Evolutionary conservation across 495 filamentous ascomycete genomes (phyloP), one percentile per base, ranked within the genome.

Genomic region (Haplographium delicatum): DNA sequence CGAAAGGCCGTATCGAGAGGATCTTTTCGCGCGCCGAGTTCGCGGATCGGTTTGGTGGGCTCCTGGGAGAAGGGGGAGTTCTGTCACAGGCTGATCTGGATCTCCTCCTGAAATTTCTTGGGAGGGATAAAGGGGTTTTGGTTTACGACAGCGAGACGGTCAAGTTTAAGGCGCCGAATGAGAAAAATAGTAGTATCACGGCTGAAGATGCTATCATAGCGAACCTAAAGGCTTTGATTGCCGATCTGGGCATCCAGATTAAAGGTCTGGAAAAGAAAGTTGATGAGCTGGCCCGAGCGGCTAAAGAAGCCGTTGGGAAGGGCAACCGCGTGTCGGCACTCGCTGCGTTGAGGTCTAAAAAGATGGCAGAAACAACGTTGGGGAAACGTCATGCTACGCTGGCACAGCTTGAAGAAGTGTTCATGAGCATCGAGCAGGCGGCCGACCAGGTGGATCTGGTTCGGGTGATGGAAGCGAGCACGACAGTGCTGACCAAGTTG

Each of bases 381-480:
- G 69, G 74, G 15, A 76, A 81, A 42, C 82, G 89, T 2, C 73
- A 81, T 19, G 81, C 81, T 8, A 85, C 83, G 0, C 73, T 93
- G 1, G 67, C 66, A n/a, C 89, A 95, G 65, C 71, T 96, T 0
- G 89, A 96, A 65, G 82, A 86, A 38, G 82, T 95, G 0, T 85
- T 85, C 45, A 62, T 69, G 7, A 85, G 83, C 59, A 89, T 98
- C 46, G 83, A 95, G 65, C 83, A 90, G 65, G 94, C 93, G 1
- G 74, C 79, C 2, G 86, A 87, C 59, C 88, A 95, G 43, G 78
- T 95, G 15, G 82, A 86, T 47, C 73, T 95, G 15, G 77, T 96
- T 2, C 71, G 72, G 44, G 83, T 88, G 8, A 91, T 98, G 85
- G 80, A 89, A 60, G 79, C 81, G 16, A 85, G 85, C 58, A 77